Evolutionary conservation across 768 basidiomycete species (phyloP), one percentile per base, ranked within the genome.

Genomic region (Collybia sp.): DNA sequence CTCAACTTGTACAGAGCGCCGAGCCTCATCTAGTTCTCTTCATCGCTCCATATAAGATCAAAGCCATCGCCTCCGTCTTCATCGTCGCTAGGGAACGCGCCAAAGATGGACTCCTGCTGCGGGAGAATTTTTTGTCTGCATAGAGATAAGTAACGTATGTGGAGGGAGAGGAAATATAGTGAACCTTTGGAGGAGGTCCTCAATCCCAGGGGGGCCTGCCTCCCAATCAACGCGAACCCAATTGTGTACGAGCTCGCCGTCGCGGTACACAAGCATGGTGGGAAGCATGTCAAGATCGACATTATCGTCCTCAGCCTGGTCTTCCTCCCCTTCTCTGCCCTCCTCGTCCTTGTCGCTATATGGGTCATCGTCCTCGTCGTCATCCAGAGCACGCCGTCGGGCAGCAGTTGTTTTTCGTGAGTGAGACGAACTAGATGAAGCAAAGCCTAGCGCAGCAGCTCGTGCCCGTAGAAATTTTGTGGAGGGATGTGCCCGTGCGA

Each of bases 201-300:
- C 83, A 0, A 90, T 57, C 18, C 82, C 85, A n/a, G 73, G 75
- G 30, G 66, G 57, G 11, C 81, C 82, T 0, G 84, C 86, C 60
- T 88, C 88, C 89, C 88, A 91, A 60, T 92, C 88, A 3, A 91
- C 88, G 18, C 89, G 73, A 8, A 92, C 85, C 89, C 89, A 92
- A 41, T 87, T 88, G 55, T 88, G 78, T n/a, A 89, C 79, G n/a
- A 92, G 77, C 50, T 88, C 80, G 13, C 89, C 88, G 47, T 78
- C 81, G 13, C 81, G 83, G 55, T 91, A 91, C 3, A 87, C 85
- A 11, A 89, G 73, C 58, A 89, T 61, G 1, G 88, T 89, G 0
- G 88, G 88, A 19, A 90, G 71, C 73, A 90, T 79, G 58, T 90
- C 88, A 3, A 82, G 75, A 54, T 90, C 88, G 35, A 89, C 81